Evolutionary conservation across 108 stramenopile species (phyloP).

Genomic region (Skeletonema marinoi): DNA sequence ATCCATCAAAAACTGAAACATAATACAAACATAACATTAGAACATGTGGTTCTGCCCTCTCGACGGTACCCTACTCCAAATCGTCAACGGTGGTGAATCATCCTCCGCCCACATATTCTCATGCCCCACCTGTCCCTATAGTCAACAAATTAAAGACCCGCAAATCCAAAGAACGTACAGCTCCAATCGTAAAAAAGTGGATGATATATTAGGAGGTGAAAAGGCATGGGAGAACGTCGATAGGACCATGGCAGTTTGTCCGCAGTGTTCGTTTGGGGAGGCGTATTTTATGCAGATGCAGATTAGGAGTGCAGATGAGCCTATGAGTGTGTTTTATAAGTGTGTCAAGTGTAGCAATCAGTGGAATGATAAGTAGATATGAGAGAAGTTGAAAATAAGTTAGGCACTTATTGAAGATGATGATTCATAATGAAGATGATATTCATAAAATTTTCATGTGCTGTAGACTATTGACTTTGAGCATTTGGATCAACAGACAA

Average conservation of each 20-base stretch:
- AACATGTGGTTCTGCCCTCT: constrained; percentile 90
- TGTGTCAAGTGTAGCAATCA: constrained; percentile 87
- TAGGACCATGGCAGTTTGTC: constrained; percentile 91
- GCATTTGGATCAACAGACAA: not conserved
- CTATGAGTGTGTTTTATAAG: constrained; percentile 98
- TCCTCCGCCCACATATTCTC: constrained; percentile 52
- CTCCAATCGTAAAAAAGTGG: constrained; percentile 84
- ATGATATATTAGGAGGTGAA: constrained; percentile 96
- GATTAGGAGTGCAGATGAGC: constrained; percentile 95
- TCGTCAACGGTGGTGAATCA: constrained; percentile 20
- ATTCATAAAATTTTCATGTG: too few relatives aligned
- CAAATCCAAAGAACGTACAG: constrained; percentile 34
- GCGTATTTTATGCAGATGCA: constrained; percentile 99
- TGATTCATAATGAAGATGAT: too few relatives aligned
- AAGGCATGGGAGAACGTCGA: constrained; percentile 99
- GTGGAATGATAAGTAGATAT: constrained; percentile 89
- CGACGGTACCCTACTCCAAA: constrained; percentile 84
- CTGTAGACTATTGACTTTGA: not conserved
- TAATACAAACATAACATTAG: too few relatives aligned
- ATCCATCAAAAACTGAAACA: too few relatives aligned
- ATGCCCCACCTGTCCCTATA: constrained; percentile 88
- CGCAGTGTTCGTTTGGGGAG: constrained; percentile 82
- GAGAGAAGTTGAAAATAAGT: not conserved
- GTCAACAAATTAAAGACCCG: constrained; percentile 49
- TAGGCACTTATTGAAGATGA: too few relatives aligned